Conservation (phyloP, 1,284 basidiomycete genomes). For the Ustilago xerochloae region DNA sequence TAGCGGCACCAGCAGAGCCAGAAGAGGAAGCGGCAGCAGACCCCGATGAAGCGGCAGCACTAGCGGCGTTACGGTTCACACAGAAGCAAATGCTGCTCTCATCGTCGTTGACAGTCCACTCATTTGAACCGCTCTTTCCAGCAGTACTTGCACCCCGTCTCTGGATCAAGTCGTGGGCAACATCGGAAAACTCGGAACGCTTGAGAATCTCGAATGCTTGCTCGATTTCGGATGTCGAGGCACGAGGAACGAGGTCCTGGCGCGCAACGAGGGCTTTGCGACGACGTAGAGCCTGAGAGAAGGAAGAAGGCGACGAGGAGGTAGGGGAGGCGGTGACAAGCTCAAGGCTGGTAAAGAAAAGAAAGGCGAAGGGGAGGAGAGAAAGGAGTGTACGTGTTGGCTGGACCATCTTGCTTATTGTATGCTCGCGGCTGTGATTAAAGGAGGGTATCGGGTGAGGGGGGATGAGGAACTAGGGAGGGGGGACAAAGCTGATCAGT, state of each 20-base stretch:
- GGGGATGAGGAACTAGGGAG: neutral
- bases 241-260: slow-evolving; percentile 23
- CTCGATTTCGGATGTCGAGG: slow-evolving; percentile 21
- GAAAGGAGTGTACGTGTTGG: slow-evolving; percentile 8
- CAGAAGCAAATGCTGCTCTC: slow-evolving; percentile 38
- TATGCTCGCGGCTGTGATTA: neutral
- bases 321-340: neutral
- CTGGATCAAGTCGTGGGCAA: slow-evolving; percentile 9
- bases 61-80: slow-evolving; percentile 19
- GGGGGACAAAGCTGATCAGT: too few relatives aligned
- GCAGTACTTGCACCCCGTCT: slow-evolving; percentile 18
- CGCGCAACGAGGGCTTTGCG: slow-evolving; percentile 13
- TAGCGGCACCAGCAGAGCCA: slow-evolving; percentile 3
- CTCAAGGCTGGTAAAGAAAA: slow-evolving; percentile 7
- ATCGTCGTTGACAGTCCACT: slow-evolving; percentile 33
- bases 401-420: slow-evolving; percentile 14
- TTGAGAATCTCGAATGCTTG: slow-evolving; percentile 26
- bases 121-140: slow-evolving; percentile 14
- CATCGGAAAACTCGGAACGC: slow-evolving; percentile 14
- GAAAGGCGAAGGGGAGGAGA: slow-evolving; percentile 14
- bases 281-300: slow-evolving; percentile 19
- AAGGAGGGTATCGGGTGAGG: neutral
- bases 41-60: neutral
- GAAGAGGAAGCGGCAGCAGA: neutral
- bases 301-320: neutral